Evolutionary conservation across 2,329 filamentous ascomycete genomes (phyloP).

Genomic region (Sarocladium kiliense): DNA sequence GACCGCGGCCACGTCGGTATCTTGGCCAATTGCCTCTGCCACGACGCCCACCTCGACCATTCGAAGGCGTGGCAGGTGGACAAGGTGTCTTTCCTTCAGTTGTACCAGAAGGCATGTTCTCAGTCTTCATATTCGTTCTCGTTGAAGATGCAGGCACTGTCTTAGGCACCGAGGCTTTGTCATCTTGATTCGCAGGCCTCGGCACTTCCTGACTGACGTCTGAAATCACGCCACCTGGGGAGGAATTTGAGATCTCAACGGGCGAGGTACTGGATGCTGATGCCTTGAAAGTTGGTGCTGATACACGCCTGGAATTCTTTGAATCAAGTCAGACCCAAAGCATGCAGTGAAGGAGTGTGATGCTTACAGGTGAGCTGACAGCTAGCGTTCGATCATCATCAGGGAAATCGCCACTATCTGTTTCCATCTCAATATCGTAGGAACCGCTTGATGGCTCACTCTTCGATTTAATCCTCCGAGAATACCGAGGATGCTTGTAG

Average conservation of each 20-base stretch:
- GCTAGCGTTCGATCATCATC: neutral
- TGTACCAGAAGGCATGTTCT: neutral
- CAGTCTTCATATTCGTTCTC: neutral
- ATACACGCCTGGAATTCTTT: neutral
- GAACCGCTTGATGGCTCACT: conserved; percentile 33
- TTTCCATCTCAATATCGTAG: conserved; percentile 5
- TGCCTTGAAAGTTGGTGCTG: neutral
- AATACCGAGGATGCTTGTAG: conserved; percentile 32
- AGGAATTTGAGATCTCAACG: neutral
- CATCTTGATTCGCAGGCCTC: too few relatives aligned
- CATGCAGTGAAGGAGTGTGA: neutral
- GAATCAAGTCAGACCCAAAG: neutral
- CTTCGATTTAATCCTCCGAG: conserved; percentile 40
- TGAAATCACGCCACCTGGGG: neutral
- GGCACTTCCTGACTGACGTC: too few relatives aligned
- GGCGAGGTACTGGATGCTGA: too few relatives aligned
- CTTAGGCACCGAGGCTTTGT: neutral
- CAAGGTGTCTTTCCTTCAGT: neutral
- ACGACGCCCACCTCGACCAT: conserved; percentile 19
- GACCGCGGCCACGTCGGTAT: conserved; percentile 20
- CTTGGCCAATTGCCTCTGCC: conserved; percentile 20
- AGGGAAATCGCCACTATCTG: conserved; percentile 7
- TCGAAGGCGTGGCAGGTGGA: conserved; percentile 9
- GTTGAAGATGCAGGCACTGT: neutral
- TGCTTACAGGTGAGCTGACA: neutral